Evolutionary conservation across 306 rosid genomes (phyloP).

Genomic region (Ammopiptanthus mongolicus): DNA sequence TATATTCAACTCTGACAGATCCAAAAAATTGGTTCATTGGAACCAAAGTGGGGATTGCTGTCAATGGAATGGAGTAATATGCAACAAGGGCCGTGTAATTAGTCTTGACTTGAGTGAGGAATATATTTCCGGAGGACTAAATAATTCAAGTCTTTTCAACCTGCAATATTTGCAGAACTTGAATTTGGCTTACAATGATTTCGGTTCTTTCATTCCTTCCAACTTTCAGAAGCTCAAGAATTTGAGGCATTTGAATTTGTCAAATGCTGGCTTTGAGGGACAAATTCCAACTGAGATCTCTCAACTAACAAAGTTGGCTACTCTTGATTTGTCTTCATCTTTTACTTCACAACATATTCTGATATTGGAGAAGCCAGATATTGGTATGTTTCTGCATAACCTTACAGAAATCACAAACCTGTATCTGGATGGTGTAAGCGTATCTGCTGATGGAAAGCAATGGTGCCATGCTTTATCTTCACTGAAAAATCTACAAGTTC

Average conservation of each 20-base stretch:
- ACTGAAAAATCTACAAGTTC: not conserved
- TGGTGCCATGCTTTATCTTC: constrained; percentile 33
- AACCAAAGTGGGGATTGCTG: constrained; percentile 30
- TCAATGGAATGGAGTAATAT: constrained; percentile 44
- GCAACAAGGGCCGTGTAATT: constrained; percentile 17
- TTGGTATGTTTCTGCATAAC: constrained; percentile 11
- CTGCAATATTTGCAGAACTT: constrained; percentile 21
- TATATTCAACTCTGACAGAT: rapidly evolving
- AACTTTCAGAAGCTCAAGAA: not conserved
- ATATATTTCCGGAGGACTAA: not conserved
- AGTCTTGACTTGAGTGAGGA: constrained; percentile 27
- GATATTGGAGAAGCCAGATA: constrained; percentile 16
- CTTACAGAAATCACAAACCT: constrained; percentile 27
- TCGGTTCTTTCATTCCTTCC: not conserved
- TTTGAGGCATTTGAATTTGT: constrained; percentile 22
- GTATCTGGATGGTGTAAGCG: constrained; percentile 31
- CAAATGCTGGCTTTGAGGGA: constrained; percentile 22
- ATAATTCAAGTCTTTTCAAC: constrained; percentile 19
- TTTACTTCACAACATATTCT: not conserved
- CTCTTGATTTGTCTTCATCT: constrained; percentile 17
- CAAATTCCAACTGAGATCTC: constrained; percentile 23
- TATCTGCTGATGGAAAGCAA: constrained; percentile 26
- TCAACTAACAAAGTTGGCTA: constrained; percentile 8
- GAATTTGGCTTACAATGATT: constrained; percentile 18
- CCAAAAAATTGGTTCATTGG: constrained; percentile 27